phyloP scores from a whole-genome alignment of 2,329 filamentous ascomycete genomes.

The Ceratocystis diversiconidia region DNA sequence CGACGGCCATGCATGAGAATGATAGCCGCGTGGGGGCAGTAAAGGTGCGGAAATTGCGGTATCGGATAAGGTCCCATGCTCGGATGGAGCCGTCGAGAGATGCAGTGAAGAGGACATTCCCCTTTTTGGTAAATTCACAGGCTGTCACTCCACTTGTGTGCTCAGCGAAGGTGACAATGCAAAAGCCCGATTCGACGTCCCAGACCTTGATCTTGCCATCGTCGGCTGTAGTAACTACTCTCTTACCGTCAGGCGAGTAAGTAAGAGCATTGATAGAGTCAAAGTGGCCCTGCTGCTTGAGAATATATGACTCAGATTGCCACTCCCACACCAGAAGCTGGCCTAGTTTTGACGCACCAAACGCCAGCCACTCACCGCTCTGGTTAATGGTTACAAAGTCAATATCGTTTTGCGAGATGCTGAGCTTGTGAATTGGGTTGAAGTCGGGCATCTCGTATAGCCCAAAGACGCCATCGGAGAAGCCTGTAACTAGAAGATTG shows the following conservation, averaged over 20 bases:
- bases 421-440: conserved; percentile 80
- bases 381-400: conserved; percentile 91
- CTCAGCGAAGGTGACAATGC: conserved; percentile 94
- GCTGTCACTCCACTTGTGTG: conserved; percentile 89
- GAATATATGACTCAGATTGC: conserved; percentile 96
- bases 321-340: conserved; percentile 99
- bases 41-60: conserved; percentile 94
- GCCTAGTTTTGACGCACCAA: conserved; percentile 86
- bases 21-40: conserved; percentile 83
- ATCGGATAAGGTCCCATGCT: conserved; percentile 91
- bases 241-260: conserved; percentile 86
- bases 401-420: conserved; percentile 93
- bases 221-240: conserved; percentile 84
- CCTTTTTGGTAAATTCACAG: conserved; percentile 87
- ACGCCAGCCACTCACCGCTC: conserved; percentile 91
- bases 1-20: conserved; percentile 90
- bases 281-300: conserved; percentile 96
- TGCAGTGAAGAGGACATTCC: conserved; percentile 89
- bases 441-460: conserved; percentile 94
- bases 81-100: conserved; percentile 87
- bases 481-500: conserved; percentile 88
- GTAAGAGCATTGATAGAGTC: conserved; percentile 88
- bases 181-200: conserved; percentile 94
- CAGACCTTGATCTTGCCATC: conserved; percentile 98
- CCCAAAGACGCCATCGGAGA: conserved; percentile 86